phyloP scores from a whole-genome alignment of 371 early-diverging fungal genomes.

The Actinomucor elegans region DNA sequence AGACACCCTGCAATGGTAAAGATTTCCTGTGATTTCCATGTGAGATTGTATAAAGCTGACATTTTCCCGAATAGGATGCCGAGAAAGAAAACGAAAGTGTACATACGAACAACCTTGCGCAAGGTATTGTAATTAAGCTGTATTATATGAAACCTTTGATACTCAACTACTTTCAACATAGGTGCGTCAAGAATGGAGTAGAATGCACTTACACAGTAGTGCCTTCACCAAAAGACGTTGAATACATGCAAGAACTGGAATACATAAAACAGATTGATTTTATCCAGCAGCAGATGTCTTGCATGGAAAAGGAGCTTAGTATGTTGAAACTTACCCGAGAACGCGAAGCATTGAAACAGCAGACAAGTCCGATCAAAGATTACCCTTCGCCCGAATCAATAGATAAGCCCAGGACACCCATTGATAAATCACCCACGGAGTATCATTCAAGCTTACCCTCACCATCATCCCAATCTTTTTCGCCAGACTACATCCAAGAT shows the following conservation, averaged over 20 bases:
- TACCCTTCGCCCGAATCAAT: conserved; percentile 20
- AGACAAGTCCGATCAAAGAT: background rate
- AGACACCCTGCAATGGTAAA: conserved; percentile 11
- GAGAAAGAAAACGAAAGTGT: conserved; percentile 43
- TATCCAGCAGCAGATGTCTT: conserved; percentile 13
- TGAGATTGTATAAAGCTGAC: background rate
- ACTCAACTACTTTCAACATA: background rate
- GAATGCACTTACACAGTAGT: conserved; percentile 35
- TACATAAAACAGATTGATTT: conserved; percentile 17
- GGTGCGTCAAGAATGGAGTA: conserved; percentile 29
- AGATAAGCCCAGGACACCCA: too few relatives aligned
- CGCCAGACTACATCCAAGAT: background rate
- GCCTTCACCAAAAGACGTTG: conserved; percentile 41
- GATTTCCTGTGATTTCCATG: background rate
- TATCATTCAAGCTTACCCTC: too few relatives aligned
- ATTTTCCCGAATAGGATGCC: conserved; percentile 15
- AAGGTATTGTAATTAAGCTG: conserved; percentile 24
- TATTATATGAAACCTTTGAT: too few relatives aligned
- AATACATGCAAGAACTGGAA: conserved; percentile 33
- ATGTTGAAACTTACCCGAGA: conserved; percentile 5
- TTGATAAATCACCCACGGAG: too few relatives aligned
- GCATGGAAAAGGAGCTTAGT: conserved; percentile 19
- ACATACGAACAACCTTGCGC: conserved; percentile 38
- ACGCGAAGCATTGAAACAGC: background rate
- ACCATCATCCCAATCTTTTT: too few relatives aligned